Conservation (phyloP, 2,329 filamentous ascomycete genomes). For the Ceratocystis lukuohia region DNA sequence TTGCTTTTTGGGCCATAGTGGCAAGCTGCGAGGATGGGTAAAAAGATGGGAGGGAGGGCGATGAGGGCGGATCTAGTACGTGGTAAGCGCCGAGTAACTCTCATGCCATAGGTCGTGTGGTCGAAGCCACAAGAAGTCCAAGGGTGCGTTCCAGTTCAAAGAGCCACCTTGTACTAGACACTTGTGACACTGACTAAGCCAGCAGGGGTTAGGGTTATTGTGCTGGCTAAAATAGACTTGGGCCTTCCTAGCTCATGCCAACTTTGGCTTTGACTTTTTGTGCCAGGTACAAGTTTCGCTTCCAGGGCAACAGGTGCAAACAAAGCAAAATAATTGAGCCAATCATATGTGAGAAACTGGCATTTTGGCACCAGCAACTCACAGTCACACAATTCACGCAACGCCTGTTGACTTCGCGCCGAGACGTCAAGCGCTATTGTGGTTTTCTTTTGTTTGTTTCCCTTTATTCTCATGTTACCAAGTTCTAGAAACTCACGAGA, state of each 20-base stretch:
- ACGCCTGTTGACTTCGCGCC: not conserved
- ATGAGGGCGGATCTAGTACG: too few relatives aligned
- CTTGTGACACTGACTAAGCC: not conserved
- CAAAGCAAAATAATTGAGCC: constrained; percentile 3
- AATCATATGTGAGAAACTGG: not conserved
- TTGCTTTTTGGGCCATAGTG: constrained; percentile 48
- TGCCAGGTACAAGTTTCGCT: constrained; percentile 9
- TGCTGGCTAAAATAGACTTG: not conserved
- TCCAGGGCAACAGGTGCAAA: constrained; percentile 18
- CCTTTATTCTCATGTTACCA: not conserved
- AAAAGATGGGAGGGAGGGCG: not conserved
- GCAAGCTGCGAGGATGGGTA: not conserved
- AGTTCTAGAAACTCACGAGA: not conserved
- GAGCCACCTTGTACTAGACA: constrained; percentile 9
- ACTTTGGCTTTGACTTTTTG: not conserved
- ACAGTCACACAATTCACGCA: not conserved
- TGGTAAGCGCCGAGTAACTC: too few relatives aligned
- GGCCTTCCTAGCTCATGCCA: not conserved
- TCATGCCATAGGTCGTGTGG: too few relatives aligned
- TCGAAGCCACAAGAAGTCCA: too few relatives aligned
- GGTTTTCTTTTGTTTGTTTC: not conserved
- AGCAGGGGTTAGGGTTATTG: not conserved
- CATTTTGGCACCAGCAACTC: not conserved
- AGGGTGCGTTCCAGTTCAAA: not conserved
- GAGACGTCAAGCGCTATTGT: not conserved